Base-by-base conservation (phyloP, 2,329 filamentous ascomycete species). In the Trichoderma sp. region DNA sequence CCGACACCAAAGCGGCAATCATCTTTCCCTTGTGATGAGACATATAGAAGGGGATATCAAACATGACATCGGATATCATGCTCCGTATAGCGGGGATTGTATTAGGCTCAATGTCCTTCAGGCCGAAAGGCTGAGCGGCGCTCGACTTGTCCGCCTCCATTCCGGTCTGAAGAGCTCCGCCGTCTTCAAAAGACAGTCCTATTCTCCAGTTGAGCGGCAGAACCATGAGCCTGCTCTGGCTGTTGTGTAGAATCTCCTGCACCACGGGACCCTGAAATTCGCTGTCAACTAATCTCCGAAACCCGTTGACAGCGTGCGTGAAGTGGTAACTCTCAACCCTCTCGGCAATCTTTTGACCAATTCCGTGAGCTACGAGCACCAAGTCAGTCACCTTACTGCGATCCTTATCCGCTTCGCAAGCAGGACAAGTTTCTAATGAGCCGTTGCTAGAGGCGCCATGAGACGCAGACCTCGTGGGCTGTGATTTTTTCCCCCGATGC, bases 21-120 rank as follows among this genome's bases (percentile, higher is more conserved):
- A 99, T 98, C 81, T 94, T 97, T 4, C 91, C 89, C 78, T 98
- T 97, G 82, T 98, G 95, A 72, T 97, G 93, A 0, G 95, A 98
- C 83, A 99, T 91, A 82, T 98, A 99, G 79, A 97, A 98, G 0
- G 96, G 96, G 64, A 99, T 95, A 79, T 99, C 96, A 64, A 98
- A 91, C 94, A 99, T 98, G 76, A 99, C 94, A 80, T 99, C 96
- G 56, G 93, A 97, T 73, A 99, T 97, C 79, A 99, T 90, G 78
- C 92, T 93, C 60, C 96, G 91, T n/a, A 99, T 92, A 1, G 93
- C 94, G 0, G 95, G 95, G 34, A 99, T 93, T 0, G 93, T 96
- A 56, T 91, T 89, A 1, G 94, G 95, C 6, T 97, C 97, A 75
- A 99, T 98, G 76, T 98, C 95, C 76, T 95, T 92, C 15, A 99